Evolutionary conservation across 495 filamentous ascomycete species (phyloP), one percentile per base, ranked within the genome.

Genomic region (Podospora bellae-mahoneyi): DNA sequence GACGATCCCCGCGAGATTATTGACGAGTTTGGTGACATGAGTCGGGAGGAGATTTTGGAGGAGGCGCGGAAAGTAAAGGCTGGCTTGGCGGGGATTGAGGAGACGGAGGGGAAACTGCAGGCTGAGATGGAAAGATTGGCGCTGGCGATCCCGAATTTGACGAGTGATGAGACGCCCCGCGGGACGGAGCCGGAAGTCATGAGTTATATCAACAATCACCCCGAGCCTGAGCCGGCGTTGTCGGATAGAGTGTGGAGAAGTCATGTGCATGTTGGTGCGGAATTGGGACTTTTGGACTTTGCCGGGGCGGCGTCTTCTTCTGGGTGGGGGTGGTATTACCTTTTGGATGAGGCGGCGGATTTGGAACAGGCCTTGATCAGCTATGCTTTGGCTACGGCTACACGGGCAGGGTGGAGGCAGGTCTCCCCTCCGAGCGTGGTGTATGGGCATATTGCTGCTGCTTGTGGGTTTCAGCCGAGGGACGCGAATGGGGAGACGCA

Each of bases 261-360:
- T 0, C 95, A 99, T 76, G 90, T 93, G 6, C 85, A 94, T 68
- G 91, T 99, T 69, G 96, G 96, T 27, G 82, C 86, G 1, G 86
- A 91, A 69, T 85, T 99, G 0, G 85, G 88, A 23, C 81, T 98
- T 1, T 80, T 99, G 60, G 96, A 99, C 79, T 97, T 99, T 73
- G 82, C 88, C 13, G 86, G 83, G 64, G 92, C 93, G 3, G 89
- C 87, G 20, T 89, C 86, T 9, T 88, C 91, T 20, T 91, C 88
- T 44, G 95, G 95, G 18, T 98, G 94, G 94, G 95, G 95, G 0
- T 99, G 93, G 92, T 99, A 99, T 79, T 97, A 90, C 77, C 87
- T 99, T 0, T 84, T 89, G 39, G 91, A 96, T 78, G 94, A 96
- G 69, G 93, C 88, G 7, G 94, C 93, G 0, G 85, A 95, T 77